Conservation (phyloP, 371 early-diverging fungal genomes). For the Fennellomyces sp. region DNA sequence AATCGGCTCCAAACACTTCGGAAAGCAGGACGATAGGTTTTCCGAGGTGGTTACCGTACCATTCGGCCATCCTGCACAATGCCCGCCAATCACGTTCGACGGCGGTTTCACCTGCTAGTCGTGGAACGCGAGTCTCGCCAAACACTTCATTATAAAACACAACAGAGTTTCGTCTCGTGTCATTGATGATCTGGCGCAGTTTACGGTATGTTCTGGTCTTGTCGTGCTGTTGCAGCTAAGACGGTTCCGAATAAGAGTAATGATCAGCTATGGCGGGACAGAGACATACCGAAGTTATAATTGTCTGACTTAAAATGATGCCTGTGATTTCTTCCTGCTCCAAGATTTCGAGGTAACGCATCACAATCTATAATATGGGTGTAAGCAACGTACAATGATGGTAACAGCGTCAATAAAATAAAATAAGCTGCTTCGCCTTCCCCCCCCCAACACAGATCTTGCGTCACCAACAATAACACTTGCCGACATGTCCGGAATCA, state of each 20-base stretch:
- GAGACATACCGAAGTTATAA: constrained; percentile 58
- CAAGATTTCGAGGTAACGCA: constrained; percentile 59
- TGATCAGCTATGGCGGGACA: not conserved
- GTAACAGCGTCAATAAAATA: not conserved
- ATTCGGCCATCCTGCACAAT: constrained; percentile 52
- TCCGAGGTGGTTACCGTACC: constrained; percentile 60
- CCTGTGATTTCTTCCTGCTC: constrained; percentile 64
- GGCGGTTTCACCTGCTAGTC: constrained; percentile 49
- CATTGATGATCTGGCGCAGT: constrained; percentile 60
- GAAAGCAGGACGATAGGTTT: constrained; percentile 59
- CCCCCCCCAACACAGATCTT: not conserved
- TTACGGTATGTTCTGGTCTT: constrained; percentile 64
- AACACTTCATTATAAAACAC: constrained; percentile 74
- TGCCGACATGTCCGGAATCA: constrained; percentile 62
- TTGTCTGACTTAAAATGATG: constrained; percentile 68
- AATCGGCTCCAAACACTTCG: constrained; percentile 32
- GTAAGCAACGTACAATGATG: not conserved
- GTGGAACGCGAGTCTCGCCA: constrained; percentile 42
- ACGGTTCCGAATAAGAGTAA: not conserved
- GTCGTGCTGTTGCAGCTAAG: constrained; percentile 65
- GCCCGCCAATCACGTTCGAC: constrained; percentile 63
- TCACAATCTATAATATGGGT: constrained; percentile 42
- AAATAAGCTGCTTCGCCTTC: constrained; percentile 3
- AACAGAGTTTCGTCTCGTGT: constrained; percentile 56
- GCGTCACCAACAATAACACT: constrained; percentile 9